Evolutionary conservation across 1,139 yeast species (phyloP), one percentile per base, ranked within the genome.

Genomic region (Taphrina pruni): DNA sequence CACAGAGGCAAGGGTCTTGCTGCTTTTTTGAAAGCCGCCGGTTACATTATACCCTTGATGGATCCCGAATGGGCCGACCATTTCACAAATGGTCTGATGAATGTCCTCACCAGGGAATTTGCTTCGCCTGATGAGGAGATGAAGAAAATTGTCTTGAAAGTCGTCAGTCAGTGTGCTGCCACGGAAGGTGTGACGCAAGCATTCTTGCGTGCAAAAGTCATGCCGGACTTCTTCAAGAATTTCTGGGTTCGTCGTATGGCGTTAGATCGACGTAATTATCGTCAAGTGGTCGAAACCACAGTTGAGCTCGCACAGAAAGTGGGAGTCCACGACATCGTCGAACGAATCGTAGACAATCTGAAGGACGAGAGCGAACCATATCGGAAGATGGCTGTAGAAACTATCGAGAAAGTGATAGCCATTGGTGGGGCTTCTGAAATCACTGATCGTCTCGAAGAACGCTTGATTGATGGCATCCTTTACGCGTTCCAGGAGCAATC

Each of bases 91-190:
- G 96, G 90, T 75, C 83, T 92, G 2, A 84, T 91, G 81, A 80
- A 80, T 35, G 83, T 91, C 21, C 80, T 92, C 12, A 77, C 87
- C 1, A 81, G 95, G 69, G 97, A 93, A 76, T 90, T 91, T 75
- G 78, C 82, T 51, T 85, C 96, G 0, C 93, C 96, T 0, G 97
- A 92, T 75, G 97, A 90, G 72, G 97, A 93, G 69, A 89, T 94
- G 95, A 87, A 86, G 74, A 85, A 85, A 72, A 85, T 94, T 0
- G 88, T 93, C 3, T 78, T 94, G 66, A 80, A 80, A 46, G 88
- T 86, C 8, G 79, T 87, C 17, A 87, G 85, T 71, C 87, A 86
- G 72, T 85, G 89, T 74, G 78, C 86, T 38, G 77, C 80, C 1
- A 80, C 87, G 0, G 86, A 85, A 17, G 84, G 85, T 12, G 81